A percentile compares a stretch with the other conserved stretches of the same genome.
phyloP scores from a whole-genome alignment of 371 early-diverging fungal species.

The Spraguea lophii region DNA sequence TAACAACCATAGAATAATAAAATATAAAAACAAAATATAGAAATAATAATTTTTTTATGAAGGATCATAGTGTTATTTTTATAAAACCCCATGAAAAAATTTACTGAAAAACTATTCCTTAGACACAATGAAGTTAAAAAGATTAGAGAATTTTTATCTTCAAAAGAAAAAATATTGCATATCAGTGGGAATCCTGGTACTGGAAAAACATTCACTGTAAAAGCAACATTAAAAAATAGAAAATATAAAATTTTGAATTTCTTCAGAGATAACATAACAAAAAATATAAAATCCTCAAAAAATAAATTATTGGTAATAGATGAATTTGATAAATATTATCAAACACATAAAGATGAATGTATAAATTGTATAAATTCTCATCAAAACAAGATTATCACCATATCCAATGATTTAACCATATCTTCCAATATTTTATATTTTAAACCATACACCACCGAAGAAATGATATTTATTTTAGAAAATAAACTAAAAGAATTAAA shows the following conservation, averaged over 20 bases:
- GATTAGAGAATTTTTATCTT: conserved; percentile 24
- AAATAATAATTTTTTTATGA: no score
- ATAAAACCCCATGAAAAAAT: no score
- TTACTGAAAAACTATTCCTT: no score
- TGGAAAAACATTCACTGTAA: conserved; percentile 32
- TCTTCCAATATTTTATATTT: conserved; percentile 4
- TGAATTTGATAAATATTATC: conserved; percentile 35
- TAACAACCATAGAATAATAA: no score
- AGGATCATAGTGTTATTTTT: no score
- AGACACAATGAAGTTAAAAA: conserved; percentile 14
- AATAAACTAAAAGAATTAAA: conserved; percentile 12
- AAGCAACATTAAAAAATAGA: neutral
- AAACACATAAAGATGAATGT: conserved; percentile 21
- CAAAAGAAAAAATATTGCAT: conserved; percentile 16
- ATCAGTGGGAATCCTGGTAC: conserved; percentile 38
- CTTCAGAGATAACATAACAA: conserved; percentile 7
- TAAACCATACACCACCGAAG: conserved; percentile 21
- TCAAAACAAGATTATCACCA: conserved; percentile 27
- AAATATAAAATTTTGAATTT: conserved; percentile 15
- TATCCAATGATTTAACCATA: conserved; percentile 17
- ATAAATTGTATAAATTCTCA: conserved; percentile 1
- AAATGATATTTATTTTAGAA: conserved; percentile 24
- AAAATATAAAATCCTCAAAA: neutral
- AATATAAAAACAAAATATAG: no score
- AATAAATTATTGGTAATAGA: conserved; percentile 25